Base-by-base conservation (phyloP, 2,329 filamentous ascomycete genomes). In the Ascochyta viciae-villosae region DNA sequence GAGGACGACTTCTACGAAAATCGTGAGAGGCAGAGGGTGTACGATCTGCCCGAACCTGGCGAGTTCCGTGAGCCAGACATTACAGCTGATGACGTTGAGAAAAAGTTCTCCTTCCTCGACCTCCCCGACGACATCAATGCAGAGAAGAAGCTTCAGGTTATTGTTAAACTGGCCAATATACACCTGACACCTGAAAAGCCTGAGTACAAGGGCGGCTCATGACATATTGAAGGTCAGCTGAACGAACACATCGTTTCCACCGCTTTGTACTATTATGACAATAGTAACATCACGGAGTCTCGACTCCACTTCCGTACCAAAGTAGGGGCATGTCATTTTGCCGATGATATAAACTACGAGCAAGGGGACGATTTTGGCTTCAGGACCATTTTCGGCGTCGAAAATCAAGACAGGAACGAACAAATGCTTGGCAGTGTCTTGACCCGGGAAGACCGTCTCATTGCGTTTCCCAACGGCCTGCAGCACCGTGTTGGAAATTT, bases 211-310 rank as follows among this genome's bases (percentile, higher is more conserved):
- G 83, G 83, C 19, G 83, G 83, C 1, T 73, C 71, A 1, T 86
- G 83, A 80, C 83, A 86, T 60, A 64, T 81, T 26, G 76, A 78
- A 62, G 75, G 76, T 15, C 57, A 60, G 33, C 58, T 75, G 70
- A 89, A 89, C 61, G 87, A 89, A 70, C 84, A 83, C 58, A 87
- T 90, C 33, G 82, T 81, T 58, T 84, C 85, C 0, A 85, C 85
- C 0, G 84, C 86, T 0, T 74, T 89, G 22, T 87, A 86, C 70
- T 86, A 87, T 68, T 86, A 85, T 62, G 82, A 86, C 54, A 74
- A 68, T 38, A 79, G 85, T 0, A 90, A 90, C 67, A 81, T 88
- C 49, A 82, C 81, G 0, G 77, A 43, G 15, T 62, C 58, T 8
- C 50, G 49, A n/a, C 56, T 66, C 10, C 46, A 54, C 2, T 66